Conservation (phyloP, 257 asterid species). For the Mitragyna speciosa region DNA sequence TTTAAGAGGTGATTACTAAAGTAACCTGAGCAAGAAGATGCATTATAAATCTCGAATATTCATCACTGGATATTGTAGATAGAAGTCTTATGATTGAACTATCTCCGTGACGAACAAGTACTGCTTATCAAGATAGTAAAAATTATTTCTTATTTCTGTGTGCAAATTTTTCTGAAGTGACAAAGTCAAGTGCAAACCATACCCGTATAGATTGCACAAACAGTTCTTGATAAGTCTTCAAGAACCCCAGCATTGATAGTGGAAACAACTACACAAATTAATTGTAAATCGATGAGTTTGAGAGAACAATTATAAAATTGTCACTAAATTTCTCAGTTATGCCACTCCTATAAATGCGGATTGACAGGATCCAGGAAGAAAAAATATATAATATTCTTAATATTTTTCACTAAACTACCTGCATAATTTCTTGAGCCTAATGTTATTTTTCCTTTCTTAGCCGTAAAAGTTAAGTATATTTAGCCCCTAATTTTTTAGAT, state of each 20-base stretch:
- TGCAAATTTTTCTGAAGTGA: neutral
- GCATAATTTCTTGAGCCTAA: too few relatives aligned
- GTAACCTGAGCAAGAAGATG: too few relatives aligned
- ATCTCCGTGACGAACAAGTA: too few relatives aligned
- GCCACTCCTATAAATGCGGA: conserved; percentile 48
- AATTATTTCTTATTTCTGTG: neutral
- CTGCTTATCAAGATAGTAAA: neutral
- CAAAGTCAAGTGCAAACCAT: neutral
- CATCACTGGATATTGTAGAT: too few relatives aligned
- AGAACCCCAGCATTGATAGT: conserved; percentile 9
- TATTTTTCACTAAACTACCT: too few relatives aligned
- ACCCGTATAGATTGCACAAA: neutral
- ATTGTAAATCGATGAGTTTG: neutral
- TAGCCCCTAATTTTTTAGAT: too few relatives aligned
- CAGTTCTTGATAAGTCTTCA: conserved; percentile 14
- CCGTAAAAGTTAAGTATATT: too few relatives aligned
- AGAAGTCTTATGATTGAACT: too few relatives aligned
- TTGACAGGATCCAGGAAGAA: neutral
- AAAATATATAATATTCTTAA: too few relatives aligned
- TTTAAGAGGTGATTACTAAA: neutral
- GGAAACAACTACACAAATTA: neutral
- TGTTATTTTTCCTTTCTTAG: too few relatives aligned
- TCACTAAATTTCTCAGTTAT: conserved; percentile 1
- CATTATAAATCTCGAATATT: too few relatives aligned
- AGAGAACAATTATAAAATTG: neutral